Evolutionary conservation across 148 eudicot species (phyloP), one percentile per base, ranked within the genome.

Genomic region (Pouteria glomerata): DNA sequence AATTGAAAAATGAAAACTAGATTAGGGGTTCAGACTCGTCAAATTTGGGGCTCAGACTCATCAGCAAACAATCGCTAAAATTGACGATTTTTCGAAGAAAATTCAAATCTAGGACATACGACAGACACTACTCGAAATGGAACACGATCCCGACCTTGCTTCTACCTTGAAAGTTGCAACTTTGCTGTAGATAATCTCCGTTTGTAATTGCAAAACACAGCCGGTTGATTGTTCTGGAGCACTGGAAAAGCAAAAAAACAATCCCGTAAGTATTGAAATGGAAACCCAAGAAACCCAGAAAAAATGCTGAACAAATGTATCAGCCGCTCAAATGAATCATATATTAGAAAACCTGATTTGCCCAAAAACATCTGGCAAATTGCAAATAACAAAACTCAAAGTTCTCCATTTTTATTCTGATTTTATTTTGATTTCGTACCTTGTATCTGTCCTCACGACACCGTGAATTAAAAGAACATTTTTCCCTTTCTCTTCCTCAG

Each of bases 161-260:
- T 69, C 66, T n/a, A n/a, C 57, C 72, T 75, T 57, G 75, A 27
- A 71, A 76, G 14, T 6, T 68, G 26, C 71, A 63, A 44, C 31
- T 31, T 53, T 10, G 27, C 3, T 39, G 0, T n/a, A 23, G 39
- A 70, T 15, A 60, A 48, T 33, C 59, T 18, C 55, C 12, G n/a
- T n/a, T n/a, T n/a, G n/a, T n/a, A n/a, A n/a, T n/a, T n/a, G n/a
- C n/a, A n/a, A n/a, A n/a, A n/a, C n/a, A n/a, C n/a, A n/a, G n/a
- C n/a, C n/a, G n/a, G n/a, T n/a, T n/a, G n/a, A n/a, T n/a, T n/a
- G n/a, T n/a, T n/a, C n/a, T n/a, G n/a, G n/a, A n/a, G n/a, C n/a
- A n/a, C n/a, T n/a, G n/a, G n/a, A n/a, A n/a, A n/a, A n/a, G n/a
- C n/a, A n/a, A n/a, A n/a, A n/a, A n/a, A n/a, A n/a, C n/a, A n/a